Percentiles rank a stretch among this genome's conserved stretches.
Conservation (phyloP, 73 alveolate genomes). For the Paramecium sonneborni region DNA sequence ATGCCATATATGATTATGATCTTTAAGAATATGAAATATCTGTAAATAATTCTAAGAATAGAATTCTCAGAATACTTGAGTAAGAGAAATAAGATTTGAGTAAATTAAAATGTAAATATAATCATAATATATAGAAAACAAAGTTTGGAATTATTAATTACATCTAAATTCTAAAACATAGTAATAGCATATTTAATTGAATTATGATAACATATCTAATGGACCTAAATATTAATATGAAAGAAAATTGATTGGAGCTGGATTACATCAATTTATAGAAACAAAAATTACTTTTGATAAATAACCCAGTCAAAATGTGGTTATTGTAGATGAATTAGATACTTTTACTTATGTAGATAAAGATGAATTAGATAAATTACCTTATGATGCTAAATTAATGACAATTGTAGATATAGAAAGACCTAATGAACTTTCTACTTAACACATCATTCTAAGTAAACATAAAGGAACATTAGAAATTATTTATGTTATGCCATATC, state of each 20-base stretch:
- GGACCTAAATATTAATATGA: neutral
- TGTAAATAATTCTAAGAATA: neutral
- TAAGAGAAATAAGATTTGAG: neutral
- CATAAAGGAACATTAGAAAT: neutral
- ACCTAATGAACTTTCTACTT: conserved; percentile 16
- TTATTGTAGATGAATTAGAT: conserved; percentile 33
- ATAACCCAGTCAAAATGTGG: neutral
- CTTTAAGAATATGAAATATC: neutral
- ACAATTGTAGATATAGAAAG: conserved; percentile 50
- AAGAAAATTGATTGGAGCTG: conserved; percentile 11
- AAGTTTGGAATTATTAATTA: neutral
- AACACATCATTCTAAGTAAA: neutral
- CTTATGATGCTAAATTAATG: neutral
- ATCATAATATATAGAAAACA: neutral
- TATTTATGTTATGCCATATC: neutral
- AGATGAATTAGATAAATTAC: conserved; percentile 39
- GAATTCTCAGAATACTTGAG: neutral
- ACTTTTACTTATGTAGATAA: conserved; percentile 35
- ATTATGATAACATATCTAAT: neutral
- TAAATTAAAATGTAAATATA: neutral
- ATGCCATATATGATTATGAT: neutral
- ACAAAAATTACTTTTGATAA: neutral
- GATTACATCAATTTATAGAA: conserved; percentile 18
- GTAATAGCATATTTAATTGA: neutral
- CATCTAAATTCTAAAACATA: neutral